Conservation (phyloP, 2,329 filamentous ascomycete genomes). For the Arachnomyces sp. region DNA sequence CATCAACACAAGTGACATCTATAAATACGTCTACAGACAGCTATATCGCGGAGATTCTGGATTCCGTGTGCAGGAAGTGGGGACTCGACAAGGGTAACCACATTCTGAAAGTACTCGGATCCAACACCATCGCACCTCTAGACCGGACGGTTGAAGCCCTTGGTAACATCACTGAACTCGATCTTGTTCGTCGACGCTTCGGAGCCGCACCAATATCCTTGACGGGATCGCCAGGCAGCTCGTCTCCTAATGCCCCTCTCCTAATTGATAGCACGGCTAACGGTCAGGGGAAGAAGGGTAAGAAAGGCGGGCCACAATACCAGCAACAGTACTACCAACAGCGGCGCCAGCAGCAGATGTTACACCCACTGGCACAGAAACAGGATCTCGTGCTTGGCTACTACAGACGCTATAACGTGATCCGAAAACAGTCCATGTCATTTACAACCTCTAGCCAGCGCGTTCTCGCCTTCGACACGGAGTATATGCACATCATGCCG, state of each 20-base stretch:
- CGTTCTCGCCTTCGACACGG: constrained; percentile 56
- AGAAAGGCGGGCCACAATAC: constrained; percentile 23
- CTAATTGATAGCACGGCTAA: constrained; percentile 37
- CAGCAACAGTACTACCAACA: too few species aligned
- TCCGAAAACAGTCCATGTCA: constrained; percentile 58
- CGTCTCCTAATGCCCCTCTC: constrained; percentile 58
- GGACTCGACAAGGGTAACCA: constrained; percentile 58
- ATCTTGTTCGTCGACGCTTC: constrained; percentile 56
- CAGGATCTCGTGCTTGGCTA: constrained; percentile 39
- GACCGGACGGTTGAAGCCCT: constrained; percentile 60
- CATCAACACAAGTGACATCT: constrained; percentile 45
- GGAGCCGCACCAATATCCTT: constrained; percentile 51
- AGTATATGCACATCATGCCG: constrained; percentile 61
- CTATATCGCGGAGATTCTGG: constrained; percentile 61
- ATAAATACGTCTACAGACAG: constrained; percentile 56
- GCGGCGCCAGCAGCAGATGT: constrained; percentile 21
- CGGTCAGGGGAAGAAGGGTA: constrained; percentile 35
- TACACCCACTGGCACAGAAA: constrained; percentile 43
- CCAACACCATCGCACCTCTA: constrained; percentile 55
- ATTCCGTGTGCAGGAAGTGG: constrained; percentile 55
- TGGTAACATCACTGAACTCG: constrained; percentile 52
- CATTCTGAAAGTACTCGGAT: constrained; percentile 55
- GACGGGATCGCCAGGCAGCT: constrained; percentile 53
- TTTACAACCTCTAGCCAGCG: constrained; percentile 55
- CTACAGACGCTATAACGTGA: constrained; percentile 57